Conservation (phyloP, 2,329 filamentous ascomycete genomes). For the Colletotrichum costaricense region DNA sequence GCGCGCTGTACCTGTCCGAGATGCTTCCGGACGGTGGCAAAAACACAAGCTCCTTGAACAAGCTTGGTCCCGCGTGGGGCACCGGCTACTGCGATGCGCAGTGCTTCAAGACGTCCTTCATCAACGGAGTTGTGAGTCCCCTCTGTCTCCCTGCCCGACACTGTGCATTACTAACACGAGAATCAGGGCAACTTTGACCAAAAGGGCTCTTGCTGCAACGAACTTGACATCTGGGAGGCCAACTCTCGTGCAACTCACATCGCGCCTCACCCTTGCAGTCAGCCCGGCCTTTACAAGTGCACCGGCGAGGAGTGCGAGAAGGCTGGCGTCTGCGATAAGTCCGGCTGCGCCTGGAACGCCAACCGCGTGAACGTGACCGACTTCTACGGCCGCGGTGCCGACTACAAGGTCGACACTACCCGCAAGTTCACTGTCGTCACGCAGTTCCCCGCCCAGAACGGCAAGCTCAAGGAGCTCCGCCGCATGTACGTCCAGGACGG, state of each 20-base stretch:
- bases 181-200: slow-evolving; percentile 64
- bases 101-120: slow-evolving; percentile 59
- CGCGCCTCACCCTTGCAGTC: slow-evolving; percentile 69
- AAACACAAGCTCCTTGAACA: slow-evolving; percentile 59
- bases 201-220: slow-evolving; percentile 72
- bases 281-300: slow-evolving; percentile 54
- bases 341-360: slow-evolving; percentile 51
- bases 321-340: slow-evolving; percentile 49
- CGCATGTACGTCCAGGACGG: slow-evolving; percentile 62
- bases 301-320: slow-evolving; percentile 41
- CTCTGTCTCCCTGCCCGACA: slow-evolving; percentile 45
- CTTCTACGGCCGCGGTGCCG: slow-evolving; percentile 38
- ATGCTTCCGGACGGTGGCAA: slow-evolving; percentile 72
- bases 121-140: slow-evolving; percentile 54
- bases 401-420: slow-evolving; percentile 41
- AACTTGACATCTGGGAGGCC: slow-evolving; percentile 77
- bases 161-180: slow-evolving; percentile 36
- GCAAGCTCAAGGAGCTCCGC: slow-evolving; percentile 56
- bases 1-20: slow-evolving; percentile 71
- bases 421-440: slow-evolving; percentile 52
- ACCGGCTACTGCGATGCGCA: slow-evolving; percentile 71
- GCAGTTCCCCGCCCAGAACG: slow-evolving; percentile 50
- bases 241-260: slow-evolving; percentile 68
- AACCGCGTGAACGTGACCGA: slow-evolving; percentile 41
- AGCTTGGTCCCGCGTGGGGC: slow-evolving; percentile 68